Conservation (phyloP, 2,329 filamentous ascomycete genomes). For the Colletotrichum abscissum region DNA sequence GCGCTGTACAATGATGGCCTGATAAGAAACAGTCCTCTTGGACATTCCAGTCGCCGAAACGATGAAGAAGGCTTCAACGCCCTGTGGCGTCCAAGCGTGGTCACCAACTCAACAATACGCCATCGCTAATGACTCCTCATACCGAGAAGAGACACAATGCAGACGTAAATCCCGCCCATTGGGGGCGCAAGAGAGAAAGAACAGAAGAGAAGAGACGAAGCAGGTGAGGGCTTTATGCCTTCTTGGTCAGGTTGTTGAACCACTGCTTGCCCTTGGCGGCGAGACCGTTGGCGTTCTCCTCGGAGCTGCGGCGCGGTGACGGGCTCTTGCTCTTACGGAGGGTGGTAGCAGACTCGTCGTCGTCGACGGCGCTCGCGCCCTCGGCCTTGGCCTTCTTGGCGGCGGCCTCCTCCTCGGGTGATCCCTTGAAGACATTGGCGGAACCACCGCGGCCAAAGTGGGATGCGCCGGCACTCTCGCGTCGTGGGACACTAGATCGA, state of each 20-base stretch:
- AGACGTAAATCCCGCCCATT: not conserved
- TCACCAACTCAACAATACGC: not conserved
- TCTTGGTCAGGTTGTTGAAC: conserved; percentile 63
- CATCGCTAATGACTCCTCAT: not conserved
- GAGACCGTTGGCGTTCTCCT: conserved; percentile 42
- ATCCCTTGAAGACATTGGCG: conserved; percentile 73
- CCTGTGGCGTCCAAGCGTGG: not conserved
- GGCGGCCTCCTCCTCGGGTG: conserved; percentile 51
- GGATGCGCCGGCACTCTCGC: conserved; percentile 66
- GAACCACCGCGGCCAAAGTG: conserved; percentile 81
- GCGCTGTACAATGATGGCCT: not conserved
- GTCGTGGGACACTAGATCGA: conserved; percentile 61
- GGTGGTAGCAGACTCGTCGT: conserved; percentile 37
- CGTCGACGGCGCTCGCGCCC: conserved; percentile 46
- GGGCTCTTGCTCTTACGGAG: conserved; percentile 35
- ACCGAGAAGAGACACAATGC: not conserved
- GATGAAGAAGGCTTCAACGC: not conserved
- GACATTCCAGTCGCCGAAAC: not conserved
- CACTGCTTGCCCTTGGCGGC: conserved; percentile 60
- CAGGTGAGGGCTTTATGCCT: conserved; percentile 45
- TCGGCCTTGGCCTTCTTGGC: conserved; percentile 41
- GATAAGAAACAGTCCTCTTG: not conserved
- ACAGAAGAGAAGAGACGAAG: not conserved
- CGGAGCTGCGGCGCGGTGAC: conserved; percentile 23
- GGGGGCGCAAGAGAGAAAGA: not conserved